Percentiles rank a stretch among this genome's conserved stretches.
Evolutionary conservation across 2,329 filamentous ascomycete species (phyloP).

Genomic region (Cadophora sp.): DNA sequence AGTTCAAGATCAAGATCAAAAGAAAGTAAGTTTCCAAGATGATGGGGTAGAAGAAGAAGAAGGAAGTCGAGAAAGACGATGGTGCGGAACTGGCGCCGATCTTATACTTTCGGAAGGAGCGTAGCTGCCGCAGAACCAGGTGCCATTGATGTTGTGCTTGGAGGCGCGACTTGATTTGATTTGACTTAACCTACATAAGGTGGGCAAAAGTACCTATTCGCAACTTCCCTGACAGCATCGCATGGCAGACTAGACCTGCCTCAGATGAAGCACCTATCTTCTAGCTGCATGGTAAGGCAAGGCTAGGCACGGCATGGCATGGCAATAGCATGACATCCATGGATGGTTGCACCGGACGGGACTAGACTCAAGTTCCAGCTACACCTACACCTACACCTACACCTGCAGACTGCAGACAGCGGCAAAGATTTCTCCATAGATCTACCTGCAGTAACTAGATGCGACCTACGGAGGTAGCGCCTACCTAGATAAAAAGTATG

Average conservation of each 20-base stretch:
- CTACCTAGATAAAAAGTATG: no score
- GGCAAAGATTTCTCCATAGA: not conserved
- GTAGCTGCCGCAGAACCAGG: no score
- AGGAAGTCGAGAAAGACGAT: not conserved
- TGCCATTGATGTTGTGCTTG: not conserved
- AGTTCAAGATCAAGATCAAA: not conserved
- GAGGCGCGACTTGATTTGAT: not conserved
- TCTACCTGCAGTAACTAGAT: no score
- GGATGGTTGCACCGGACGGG: not conserved
- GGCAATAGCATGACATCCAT: not conserved
- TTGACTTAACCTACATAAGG: not conserved
- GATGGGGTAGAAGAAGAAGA: not conserved
- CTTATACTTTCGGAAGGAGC: conserved; percentile 18
- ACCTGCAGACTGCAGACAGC: not conserved
- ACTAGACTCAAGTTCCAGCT: not conserved
- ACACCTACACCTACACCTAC: no score
- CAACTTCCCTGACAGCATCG: conserved; percentile 4
- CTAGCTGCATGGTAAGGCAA: not conserved
- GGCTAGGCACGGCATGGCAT: not conserved
- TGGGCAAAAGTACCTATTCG: no score
- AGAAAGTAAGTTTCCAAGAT: conserved; percentile 3
- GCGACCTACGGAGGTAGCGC: no score
- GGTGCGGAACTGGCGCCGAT: conserved; percentile 7
- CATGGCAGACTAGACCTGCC: not conserved
- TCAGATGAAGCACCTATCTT: no score